These are phyloP conservation scores for Athelia psychrophila DNA, from an alignment of 1,284 basidiomycete genomes.

Conservation along the genomic window DNA sequence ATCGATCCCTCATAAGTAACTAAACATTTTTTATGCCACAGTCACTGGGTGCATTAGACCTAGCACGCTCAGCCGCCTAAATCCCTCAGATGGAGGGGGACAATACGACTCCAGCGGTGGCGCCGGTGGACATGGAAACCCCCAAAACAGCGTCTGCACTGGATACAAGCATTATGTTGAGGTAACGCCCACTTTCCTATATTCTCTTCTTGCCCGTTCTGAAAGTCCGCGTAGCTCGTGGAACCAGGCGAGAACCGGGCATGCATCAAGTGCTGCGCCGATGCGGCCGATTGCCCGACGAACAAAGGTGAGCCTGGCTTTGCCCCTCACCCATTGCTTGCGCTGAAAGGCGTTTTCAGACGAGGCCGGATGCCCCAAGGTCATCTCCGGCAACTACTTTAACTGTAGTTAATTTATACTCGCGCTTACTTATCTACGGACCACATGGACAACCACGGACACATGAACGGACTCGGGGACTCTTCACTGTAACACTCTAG, in stretches of 20 bases:
- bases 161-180: slow-evolving; percentile 54
- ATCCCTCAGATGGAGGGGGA: slow-evolving; percentile 39
- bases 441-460: too few species aligned
- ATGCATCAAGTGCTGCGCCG: slow-evolving; percentile 50
- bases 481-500: too few species aligned
- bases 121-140: slow-evolving; percentile 40
- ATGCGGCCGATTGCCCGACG: slow-evolving; percentile 41
- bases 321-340: neutral
- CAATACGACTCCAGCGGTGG: slow-evolving; percentile 55
- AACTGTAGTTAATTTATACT: slow-evolving; percentile 22
- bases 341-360: slow-evolving; percentile 18
- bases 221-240: slow-evolving; percentile 25
- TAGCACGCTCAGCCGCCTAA: slow-evolving; percentile 34
- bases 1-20: neutral
- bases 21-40: slow-evolving; percentile 11
- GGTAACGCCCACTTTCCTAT: neutral
- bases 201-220: neutral
- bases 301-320: slow-evolving; percentile 34
- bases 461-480: too few species aligned
- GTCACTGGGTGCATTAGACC: slow-evolving; percentile 51
- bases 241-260: slow-evolving; percentile 42
- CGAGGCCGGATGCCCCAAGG: slow-evolving; percentile 34
- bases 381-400: slow-evolving; percentile 36
- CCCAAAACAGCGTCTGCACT: slow-evolving; percentile 41
- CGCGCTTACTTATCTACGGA: too few species aligned